These are phyloP conservation scores for Fusarium begoniae DNA, from an alignment of 2,329 filamentous ascomycete species.

Conservation along the genomic window DNA sequence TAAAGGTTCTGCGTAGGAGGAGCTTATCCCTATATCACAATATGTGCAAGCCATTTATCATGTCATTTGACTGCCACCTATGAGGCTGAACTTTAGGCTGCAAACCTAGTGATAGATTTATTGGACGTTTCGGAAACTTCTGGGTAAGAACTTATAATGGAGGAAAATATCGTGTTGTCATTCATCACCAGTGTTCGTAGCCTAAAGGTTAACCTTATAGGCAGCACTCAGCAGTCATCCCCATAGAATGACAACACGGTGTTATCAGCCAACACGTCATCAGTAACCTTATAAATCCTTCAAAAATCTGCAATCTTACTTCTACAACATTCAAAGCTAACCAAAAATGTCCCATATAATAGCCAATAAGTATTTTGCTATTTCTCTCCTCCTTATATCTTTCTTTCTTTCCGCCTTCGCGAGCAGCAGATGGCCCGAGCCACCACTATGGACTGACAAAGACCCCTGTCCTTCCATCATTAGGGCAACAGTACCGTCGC, in stretches of 20 bases:
- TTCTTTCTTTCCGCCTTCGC: not conserved
- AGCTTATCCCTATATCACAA: too few species aligned
- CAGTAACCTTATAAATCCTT: not conserved
- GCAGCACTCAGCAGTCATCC: too few species aligned
- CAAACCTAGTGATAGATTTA: too few species aligned
- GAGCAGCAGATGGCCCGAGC: not conserved
- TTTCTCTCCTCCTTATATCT: not conserved
- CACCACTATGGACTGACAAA: not conserved
- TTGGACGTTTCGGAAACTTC: too few species aligned
- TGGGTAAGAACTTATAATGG: too few species aligned
- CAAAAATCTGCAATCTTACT: not conserved
- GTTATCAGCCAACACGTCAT: not conserved
- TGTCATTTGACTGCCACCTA: too few species aligned
- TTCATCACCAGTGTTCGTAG: not conserved
- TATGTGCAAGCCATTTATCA: too few species aligned
- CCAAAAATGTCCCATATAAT: not conserved
- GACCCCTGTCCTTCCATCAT: not conserved
- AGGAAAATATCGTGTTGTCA: too few species aligned
- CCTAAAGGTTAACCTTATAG: not conserved
- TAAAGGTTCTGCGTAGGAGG: too few species aligned
- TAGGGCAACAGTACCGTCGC: not conserved
- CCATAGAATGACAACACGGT: not conserved
- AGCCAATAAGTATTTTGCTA: not conserved
- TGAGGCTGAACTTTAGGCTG: too few species aligned
- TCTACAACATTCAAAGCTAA: fast-evolving